Percentiles rank a stretch among this genome's conserved stretches.
These are phyloP conservation scores for Phytophthora pluvialis DNA, from an alignment of 352 stramenopile species.

Conservation along the genomic window DNA sequence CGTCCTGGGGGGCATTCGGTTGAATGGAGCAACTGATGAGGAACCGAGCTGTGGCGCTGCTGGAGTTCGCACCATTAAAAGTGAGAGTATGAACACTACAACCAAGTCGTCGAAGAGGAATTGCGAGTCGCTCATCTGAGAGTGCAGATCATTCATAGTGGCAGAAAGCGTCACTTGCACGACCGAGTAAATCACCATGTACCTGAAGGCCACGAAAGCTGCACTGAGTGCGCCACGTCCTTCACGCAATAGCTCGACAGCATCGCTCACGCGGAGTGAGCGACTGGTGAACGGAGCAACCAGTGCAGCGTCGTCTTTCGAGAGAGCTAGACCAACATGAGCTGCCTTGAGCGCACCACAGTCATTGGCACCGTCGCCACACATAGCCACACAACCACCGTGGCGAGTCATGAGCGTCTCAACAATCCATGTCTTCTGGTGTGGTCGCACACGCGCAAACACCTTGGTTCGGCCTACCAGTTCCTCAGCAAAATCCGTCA, in stretches of 20 bases:
- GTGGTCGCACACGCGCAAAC: slow-evolving; percentile 73
- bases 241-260: slow-evolving; percentile 87
- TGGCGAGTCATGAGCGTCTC: slow-evolving; percentile 62
- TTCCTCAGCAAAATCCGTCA: slow-evolving; percentile 55
- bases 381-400: slow-evolving; percentile 71
- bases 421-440: slow-evolving; percentile 86
- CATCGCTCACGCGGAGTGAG: slow-evolving; percentile 82
- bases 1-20: slow-evolving; percentile 57
- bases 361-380: slow-evolving; percentile 86
- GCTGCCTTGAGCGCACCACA: slow-evolving; percentile 91
- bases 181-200: slow-evolving; percentile 93
- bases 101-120: slow-evolving; percentile 84
- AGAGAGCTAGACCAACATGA: slow-evolving; percentile 91
- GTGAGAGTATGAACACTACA: slow-evolving; percentile 69
- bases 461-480: slow-evolving; percentile 67
- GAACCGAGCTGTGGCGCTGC: slow-evolving; percentile 44
- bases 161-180: slow-evolving; percentile 80
- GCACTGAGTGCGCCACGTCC: slow-evolving; percentile 90
- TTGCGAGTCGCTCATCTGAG: slow-evolving; percentile 80
- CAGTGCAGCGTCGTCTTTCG: slow-evolving; percentile 87
- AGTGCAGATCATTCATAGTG: slow-evolving; percentile 65
- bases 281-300: slow-evolving; percentile 93
- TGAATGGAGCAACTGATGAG: slow-evolving; percentile 26
- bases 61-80: slow-evolving; percentile 75
- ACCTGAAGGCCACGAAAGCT: slow-evolving; percentile 91